Conservation (phyloP, 2,329 filamentous ascomycete species). For the Rosellinia necatrix region DNA sequence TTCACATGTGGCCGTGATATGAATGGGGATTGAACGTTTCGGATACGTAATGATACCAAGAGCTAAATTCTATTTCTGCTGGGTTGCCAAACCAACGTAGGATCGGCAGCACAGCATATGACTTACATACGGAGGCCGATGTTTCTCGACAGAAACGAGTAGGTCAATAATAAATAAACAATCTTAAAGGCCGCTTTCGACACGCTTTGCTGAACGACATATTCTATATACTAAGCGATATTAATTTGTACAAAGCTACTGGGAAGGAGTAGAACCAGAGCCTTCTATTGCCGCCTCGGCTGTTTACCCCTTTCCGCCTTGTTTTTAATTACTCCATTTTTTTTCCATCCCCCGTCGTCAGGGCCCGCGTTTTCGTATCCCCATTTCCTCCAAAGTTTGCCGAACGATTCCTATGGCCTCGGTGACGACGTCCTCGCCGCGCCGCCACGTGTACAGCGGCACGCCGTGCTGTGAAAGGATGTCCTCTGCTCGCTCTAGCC, state of each 20-base stretch:
- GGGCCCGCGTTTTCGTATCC: neutral
- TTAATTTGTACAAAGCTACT: no score
- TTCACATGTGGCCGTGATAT: neutral
- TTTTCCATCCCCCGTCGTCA: neutral
- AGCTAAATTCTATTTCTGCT: no score
- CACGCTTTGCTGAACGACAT: no score
- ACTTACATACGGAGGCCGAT: no score
- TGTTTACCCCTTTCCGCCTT: neutral
- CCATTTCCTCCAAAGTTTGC: slow-evolving; percentile 54
- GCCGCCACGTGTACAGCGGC: slow-evolving; percentile 72
- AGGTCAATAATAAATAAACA: no score
- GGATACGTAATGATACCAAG: no score
- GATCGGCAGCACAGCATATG: no score
- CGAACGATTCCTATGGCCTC: slow-evolving; percentile 70
- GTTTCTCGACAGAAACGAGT: no score
- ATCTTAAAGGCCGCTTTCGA: no score
- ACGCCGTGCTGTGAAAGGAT: slow-evolving; percentile 68
- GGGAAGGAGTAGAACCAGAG: neutral
- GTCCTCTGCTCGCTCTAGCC: slow-evolving; percentile 68
- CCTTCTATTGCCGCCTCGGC: neutral
- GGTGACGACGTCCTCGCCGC: slow-evolving; percentile 69
- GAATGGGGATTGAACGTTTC: no score
- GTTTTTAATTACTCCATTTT: neutral
- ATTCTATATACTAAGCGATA: no score
- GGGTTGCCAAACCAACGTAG: no score